phyloP scores from a whole-genome alignment of 345 rosid genomes.

The Viola odorata region DNA sequence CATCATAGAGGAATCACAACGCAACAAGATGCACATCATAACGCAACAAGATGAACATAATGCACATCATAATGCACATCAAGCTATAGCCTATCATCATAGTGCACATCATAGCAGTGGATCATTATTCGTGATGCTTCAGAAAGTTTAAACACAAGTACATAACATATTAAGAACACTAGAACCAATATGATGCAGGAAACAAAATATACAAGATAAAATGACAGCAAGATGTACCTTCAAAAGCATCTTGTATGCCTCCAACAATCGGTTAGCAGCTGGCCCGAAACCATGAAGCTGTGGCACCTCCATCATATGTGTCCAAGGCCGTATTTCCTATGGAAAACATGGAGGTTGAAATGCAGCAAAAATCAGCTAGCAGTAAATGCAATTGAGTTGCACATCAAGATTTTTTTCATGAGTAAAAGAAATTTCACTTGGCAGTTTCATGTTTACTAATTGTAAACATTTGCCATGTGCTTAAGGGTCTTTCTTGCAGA shows the following conservation, averaged over 20 bases:
- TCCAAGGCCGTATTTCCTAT: constrained; percentile 98
- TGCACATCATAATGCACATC: no score
- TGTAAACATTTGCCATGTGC: no score
- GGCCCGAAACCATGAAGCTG: constrained; percentile 99
- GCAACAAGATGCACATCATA: no score
- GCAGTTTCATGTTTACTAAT: no score
- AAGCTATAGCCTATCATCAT: no score
- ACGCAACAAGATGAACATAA: no score
- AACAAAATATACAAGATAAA: not conserved
- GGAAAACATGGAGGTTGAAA: not conserved
- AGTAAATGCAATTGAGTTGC: not conserved
- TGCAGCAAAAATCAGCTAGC: not conserved
- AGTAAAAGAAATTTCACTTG: no score
- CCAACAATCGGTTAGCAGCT: constrained; percentile 93
- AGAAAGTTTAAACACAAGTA: no score
- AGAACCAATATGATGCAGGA: not conserved
- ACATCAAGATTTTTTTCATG: not conserved
- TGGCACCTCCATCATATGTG: constrained; percentile 99
- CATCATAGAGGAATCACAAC: no score
- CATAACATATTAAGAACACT: not conserved
- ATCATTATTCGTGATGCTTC: no score
- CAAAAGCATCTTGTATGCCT: constrained; percentile 96
- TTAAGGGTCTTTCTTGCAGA: no score
- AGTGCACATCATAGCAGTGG: no score
- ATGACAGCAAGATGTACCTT: constrained; percentile 42